Conservation (phyloP, 306 rosid species). For the Arachis stenosperma region DNA sequence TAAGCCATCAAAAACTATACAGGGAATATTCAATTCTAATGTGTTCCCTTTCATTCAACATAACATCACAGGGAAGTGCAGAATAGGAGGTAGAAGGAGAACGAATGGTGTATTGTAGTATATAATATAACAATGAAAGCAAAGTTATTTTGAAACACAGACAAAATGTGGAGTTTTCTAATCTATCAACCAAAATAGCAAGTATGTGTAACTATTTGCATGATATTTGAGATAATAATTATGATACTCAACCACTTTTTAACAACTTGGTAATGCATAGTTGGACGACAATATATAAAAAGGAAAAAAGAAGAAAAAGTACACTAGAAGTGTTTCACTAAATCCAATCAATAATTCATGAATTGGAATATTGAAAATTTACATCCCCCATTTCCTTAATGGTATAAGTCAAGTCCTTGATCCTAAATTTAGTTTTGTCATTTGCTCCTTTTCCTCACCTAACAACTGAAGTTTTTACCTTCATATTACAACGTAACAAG, state of each 20-base stretch:
- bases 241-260: too few species aligned
- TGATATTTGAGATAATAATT: too few species aligned
- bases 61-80: conserved; percentile 16
- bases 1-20: conserved; percentile 15
- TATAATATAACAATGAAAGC: neutral
- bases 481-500: conserved; percentile 28
- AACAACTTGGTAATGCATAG: too few species aligned
- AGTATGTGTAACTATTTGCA: too few species aligned
- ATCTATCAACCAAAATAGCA: neutral
- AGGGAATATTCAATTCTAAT: conserved; percentile 2
- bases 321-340: neutral
- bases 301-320: too few species aligned
- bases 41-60: conserved; percentile 19
- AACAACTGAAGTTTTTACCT: conserved; percentile 19
- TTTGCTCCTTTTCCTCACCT: conserved; percentile 32
- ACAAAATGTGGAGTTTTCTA: too few species aligned
- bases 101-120: neutral
- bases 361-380: neutral
- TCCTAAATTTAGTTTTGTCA: neutral
- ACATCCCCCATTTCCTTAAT: conserved; percentile 1
- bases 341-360: neutral
- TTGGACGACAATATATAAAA: neutral
- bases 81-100: neutral
- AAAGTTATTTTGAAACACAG: neutral
- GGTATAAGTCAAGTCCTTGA: neutral